Evolutionary conservation across 441 rosid species (phyloP).

Genomic region (Melastoma candidum): DNA sequence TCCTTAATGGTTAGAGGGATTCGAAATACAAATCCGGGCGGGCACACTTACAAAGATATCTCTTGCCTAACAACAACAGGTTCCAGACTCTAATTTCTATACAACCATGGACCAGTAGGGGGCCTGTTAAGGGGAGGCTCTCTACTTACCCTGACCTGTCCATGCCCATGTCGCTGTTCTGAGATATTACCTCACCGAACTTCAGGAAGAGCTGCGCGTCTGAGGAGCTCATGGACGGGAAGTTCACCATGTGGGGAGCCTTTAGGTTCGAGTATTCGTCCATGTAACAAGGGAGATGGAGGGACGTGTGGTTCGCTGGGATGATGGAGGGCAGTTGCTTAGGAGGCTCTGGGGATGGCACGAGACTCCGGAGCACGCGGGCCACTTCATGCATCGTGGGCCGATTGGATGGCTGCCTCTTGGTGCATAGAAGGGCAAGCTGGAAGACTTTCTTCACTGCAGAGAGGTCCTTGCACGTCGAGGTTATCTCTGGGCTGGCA

Average conservation of each 20-base stretch:
- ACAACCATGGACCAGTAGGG: too few species aligned
- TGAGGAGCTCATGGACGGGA: slow-evolving; percentile 89
- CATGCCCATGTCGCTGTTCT: slow-evolving; percentile 33
- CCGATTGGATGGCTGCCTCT: slow-evolving; percentile 70
- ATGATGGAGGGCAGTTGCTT: slow-evolving; percentile 34
- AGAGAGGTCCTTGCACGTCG: slow-evolving; percentile 70
- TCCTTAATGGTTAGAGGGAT: too few species aligned
- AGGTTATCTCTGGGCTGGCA: slow-evolving; percentile 59
- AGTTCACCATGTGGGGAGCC: slow-evolving; percentile 70
- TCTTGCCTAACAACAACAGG: too few species aligned
- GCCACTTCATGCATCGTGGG: slow-evolving; percentile 92
- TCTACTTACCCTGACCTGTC: slow-evolving; percentile 4
- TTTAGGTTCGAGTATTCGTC: slow-evolving; percentile 89
- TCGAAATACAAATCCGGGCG: too few species aligned
- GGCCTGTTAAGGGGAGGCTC: too few species aligned
- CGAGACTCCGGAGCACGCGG: slow-evolving; percentile 67
- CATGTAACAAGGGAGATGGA: slow-evolving; percentile 45
- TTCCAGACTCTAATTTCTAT: too few species aligned
- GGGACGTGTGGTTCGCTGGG: slow-evolving; percentile 23
- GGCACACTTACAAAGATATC: too few species aligned
- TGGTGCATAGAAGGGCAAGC: slow-evolving; percentile 78
- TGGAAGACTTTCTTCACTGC: slow-evolving; percentile 84
- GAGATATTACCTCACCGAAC: slow-evolving; percentile 92
- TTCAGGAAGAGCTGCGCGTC: slow-evolving; percentile 90
- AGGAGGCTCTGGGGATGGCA: slow-evolving; percentile 25